Evolutionary conservation across 176 grass and related monocot genomes (phyloP).

Genomic region (Metroxylon sagu): DNA sequence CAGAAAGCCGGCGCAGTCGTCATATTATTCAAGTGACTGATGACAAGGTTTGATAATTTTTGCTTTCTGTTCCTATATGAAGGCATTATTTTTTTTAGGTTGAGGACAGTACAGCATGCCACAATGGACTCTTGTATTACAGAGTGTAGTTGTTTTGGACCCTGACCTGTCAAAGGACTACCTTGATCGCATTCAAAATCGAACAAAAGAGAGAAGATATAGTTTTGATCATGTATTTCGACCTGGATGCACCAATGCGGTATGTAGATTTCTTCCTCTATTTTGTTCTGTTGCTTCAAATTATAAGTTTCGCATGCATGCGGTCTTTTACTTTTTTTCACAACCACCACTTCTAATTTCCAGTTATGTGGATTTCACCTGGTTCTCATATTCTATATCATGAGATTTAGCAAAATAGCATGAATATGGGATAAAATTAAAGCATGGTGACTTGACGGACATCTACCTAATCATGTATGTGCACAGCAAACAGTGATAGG

Average conservation of each 20-base stretch:
- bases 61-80: not conserved
- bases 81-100: not conserved
- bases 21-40: conserved; percentile 98
- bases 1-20: conserved; percentile 47
- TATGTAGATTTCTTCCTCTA: conserved; percentile 22
- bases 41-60: conserved; percentile 47
- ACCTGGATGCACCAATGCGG: conserved; percentile 69
- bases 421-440: too few species aligned
- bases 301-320: too few species aligned
- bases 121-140: conserved; percentile 6
- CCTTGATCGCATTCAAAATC: conserved; percentile 85
- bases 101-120: not conserved
- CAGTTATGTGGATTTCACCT: too few species aligned
- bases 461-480: too few species aligned
- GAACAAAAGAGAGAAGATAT: conserved; percentile 86
- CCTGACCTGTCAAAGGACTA: conserved; percentile 98
- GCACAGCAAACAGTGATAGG: too few species aligned
- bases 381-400: too few species aligned
- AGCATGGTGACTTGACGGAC: too few species aligned
- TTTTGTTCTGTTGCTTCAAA: not conserved
- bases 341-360: too few species aligned
- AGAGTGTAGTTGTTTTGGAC: conserved; percentile 90
- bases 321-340: too few species aligned
- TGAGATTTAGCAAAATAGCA: too few species aligned
- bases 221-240: conserved; percentile 93